Conservation (phyloP, 2,329 filamentous ascomycete genomes). For the Colletotrichum sp. region DNA sequence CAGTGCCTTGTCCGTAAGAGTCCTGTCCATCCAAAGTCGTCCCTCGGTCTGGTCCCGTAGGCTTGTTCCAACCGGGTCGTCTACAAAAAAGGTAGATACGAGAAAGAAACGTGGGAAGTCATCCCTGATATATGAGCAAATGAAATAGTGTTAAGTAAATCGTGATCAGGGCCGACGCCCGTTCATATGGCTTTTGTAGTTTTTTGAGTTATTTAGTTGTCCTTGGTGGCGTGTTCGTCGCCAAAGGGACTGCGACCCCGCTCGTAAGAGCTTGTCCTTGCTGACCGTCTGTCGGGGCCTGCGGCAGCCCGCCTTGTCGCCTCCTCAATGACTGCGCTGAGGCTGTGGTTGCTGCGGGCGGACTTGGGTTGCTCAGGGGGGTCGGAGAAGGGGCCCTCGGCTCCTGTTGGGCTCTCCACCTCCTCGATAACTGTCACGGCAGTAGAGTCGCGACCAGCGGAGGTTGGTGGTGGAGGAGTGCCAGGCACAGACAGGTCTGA, state of each 20-base stretch:
- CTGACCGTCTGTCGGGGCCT: slow-evolving; percentile 30
- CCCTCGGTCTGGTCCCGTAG: slow-evolving; percentile 21
- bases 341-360: slow-evolving; percentile 46
- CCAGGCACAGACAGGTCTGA: slow-evolving; percentile 13
- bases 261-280: slow-evolving; percentile 27
- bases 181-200: not conserved
- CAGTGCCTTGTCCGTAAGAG: slow-evolving; percentile 15
- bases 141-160: slow-evolving; percentile 11
- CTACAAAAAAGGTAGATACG: slow-evolving; percentile 18
- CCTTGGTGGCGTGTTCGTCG: slow-evolving; percentile 62
- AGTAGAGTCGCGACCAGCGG: slow-evolving; percentile 41
- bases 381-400: slow-evolving; percentile 66
- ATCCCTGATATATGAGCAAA: slow-evolving; percentile 22
- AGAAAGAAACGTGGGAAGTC: slow-evolving; percentile 15
- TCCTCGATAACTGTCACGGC: slow-evolving; percentile 56
- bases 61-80: slow-evolving; percentile 16
- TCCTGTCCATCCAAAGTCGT: slow-evolving; percentile 20
- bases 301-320: slow-evolving; percentile 45
- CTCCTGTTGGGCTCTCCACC: slow-evolving; percentile 43
- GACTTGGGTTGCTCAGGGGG: slow-evolving; percentile 39
- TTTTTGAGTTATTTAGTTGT: slow-evolving; percentile 32
- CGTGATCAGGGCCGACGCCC: slow-evolving; percentile 10
- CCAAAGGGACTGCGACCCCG: slow-evolving; percentile 57
- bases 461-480: slow-evolving; percentile 10
- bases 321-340: slow-evolving; percentile 63